phyloP scores from a whole-genome alignment of 176 grass and related monocot species.

The Avena insularis region DNA sequence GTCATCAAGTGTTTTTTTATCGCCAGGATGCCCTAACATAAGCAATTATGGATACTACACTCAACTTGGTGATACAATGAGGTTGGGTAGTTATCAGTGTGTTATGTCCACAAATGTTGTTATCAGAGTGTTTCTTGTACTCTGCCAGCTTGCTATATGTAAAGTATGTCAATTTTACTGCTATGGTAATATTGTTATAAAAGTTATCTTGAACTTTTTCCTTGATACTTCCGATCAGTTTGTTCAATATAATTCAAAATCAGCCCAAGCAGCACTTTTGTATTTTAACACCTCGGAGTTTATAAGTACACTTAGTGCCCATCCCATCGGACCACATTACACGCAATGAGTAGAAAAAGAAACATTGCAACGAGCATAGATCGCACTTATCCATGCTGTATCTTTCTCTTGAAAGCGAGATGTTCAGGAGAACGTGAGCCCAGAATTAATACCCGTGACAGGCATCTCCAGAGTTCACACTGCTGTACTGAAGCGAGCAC shows the following conservation, averaged over 20 bases:
- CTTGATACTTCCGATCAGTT: background rate
- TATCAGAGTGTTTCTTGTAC: too few species aligned
- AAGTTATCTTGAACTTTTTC: background rate
- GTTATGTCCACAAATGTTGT: background rate
- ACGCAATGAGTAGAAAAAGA: background rate
- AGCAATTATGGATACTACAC: background rate
- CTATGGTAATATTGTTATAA: background rate
- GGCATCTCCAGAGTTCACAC: constrained; percentile 43
- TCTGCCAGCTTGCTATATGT: background rate
- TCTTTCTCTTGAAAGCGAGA: background rate
- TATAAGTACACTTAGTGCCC: background rate
- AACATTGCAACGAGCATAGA: background rate
- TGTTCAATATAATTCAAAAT: background rate
- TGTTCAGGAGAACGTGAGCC: background rate
- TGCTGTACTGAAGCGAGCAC: background rate
- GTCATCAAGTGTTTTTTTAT: background rate
- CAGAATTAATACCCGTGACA: constrained; percentile 15
- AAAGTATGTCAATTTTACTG: background rate
- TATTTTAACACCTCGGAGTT: background rate
- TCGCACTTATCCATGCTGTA: background rate
- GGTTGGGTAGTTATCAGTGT: background rate
- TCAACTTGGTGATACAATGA: background rate
- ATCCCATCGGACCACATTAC: background rate
- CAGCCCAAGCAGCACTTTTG: background rate
- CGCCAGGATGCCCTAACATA: background rate